These are phyloP conservation scores for Fusarium oxysporum DNA, from an alignment of 2,329 filamentous ascomycete species.

Conservation along the genomic window DNA sequence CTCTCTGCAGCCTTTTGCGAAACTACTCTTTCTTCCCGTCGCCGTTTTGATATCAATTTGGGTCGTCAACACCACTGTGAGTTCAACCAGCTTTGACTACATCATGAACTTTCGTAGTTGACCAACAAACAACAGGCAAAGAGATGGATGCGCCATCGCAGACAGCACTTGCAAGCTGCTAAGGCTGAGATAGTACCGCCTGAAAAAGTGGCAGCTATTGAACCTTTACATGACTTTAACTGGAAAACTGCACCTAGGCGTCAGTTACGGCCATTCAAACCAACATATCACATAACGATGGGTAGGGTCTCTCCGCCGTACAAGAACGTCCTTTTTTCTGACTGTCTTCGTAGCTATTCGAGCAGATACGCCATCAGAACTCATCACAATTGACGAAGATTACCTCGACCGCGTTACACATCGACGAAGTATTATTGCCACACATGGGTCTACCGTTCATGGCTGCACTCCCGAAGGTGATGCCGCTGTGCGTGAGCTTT, in stretches of 20 bases:
- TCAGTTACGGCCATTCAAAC: constrained; percentile 22
- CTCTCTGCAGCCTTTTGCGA: constrained; percentile 7
- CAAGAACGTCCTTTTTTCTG: accelerated
- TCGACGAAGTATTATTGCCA: constrained; percentile 53
- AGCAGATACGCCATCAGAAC: constrained; percentile 57
- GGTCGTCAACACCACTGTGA: constrained; percentile 19
- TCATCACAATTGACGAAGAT: constrained; percentile 64
- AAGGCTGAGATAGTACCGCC: not conserved
- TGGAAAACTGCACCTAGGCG: constrained; percentile 21
- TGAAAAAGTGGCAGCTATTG: constrained; percentile 10
- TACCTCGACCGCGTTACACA: constrained; percentile 59
- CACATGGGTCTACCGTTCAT: constrained; percentile 50
- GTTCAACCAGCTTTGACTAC: not conserved
- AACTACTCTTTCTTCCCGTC: constrained; percentile 15
- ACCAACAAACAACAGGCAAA: constrained; percentile 19
- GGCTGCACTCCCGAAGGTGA: constrained; percentile 56
- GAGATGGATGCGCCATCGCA: constrained; percentile 34
- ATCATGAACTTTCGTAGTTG: not conserved
- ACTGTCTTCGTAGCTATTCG: constrained; percentile 52
- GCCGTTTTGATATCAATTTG: constrained; percentile 18
- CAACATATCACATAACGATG: constrained; percentile 36
- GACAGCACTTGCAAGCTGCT: not conserved
- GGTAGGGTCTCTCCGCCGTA: not conserved
- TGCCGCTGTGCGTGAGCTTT: constrained; percentile 60
- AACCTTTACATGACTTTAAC: constrained; percentile 24